Evolutionary conservation across 2,329 filamentous ascomycete species (phyloP).

Genomic region (Colletotrichum sp.): DNA sequence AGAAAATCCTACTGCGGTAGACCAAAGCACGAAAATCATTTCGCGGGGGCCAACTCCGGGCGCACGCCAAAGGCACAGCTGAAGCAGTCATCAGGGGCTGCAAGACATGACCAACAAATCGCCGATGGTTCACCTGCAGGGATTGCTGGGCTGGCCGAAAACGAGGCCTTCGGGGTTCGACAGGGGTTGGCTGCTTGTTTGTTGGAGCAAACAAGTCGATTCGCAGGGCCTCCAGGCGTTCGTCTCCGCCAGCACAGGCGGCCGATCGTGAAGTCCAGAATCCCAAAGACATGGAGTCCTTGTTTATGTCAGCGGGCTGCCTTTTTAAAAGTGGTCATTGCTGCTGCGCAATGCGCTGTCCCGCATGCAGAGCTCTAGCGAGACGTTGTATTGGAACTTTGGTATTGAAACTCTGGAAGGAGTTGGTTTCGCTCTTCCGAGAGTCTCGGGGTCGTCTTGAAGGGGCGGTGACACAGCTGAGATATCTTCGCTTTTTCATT

Average conservation of each 20-base stretch:
- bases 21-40: not conserved
- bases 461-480: not conserved
- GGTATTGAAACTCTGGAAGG: not conserved
- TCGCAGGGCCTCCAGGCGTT: not conserved
- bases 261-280: not conserved
- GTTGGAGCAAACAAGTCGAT: not conserved
- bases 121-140: not conserved
- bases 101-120: not conserved
- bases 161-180: not conserved
- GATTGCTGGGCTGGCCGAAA: not conserved
- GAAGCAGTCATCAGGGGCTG: not conserved
- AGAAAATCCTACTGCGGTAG: not conserved
- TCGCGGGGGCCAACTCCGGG: not conserved
- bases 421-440: not conserved
- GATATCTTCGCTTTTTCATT: not conserved
- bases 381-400: not conserved
- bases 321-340: not conserved
- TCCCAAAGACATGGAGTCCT: not conserved
- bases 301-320: not conserved
- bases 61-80: not conserved
- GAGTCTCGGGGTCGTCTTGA: not conserved
- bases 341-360: not conserved
- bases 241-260: not conserved
- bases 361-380: not conserved
- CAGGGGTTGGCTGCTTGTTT: constrained; percentile 11